These are phyloP conservation scores for Vicia faba DNA, from an alignment of 306 rosid genomes.

Conservation along the genomic window DNA sequence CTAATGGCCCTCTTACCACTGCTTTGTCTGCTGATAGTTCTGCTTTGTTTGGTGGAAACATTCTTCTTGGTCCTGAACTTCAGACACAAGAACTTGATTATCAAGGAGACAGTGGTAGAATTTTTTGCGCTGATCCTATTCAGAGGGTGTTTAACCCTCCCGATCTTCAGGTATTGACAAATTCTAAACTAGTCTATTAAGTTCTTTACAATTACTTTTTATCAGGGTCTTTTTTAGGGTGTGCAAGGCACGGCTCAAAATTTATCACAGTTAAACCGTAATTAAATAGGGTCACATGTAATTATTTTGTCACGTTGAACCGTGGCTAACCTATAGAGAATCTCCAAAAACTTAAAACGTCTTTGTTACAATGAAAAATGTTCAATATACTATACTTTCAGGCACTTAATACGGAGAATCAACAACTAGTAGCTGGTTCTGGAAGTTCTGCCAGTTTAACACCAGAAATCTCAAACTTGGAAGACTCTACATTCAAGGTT, in stretches of 20 bases:
- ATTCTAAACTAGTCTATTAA: slow-evolving; percentile 19
- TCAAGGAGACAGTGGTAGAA: slow-evolving; percentile 76
- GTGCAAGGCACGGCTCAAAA: no score
- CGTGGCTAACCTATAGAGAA: no score
- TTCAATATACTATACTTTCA: slow-evolving; percentile 10
- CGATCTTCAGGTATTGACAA: slow-evolving; percentile 78
- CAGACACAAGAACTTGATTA: slow-evolving; percentile 76
- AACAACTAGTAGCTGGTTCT: slow-evolving; percentile 61
- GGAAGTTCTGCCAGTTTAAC: slow-evolving; percentile 63
- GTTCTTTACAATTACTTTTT: neutral
- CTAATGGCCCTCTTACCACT: slow-evolving; percentile 51
- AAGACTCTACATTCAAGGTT: slow-evolving; percentile 81
- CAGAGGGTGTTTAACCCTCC: slow-evolving; percentile 64
- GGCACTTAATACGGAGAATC: slow-evolving; percentile 71
- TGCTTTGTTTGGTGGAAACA: slow-evolving; percentile 53
- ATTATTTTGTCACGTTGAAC: no score
- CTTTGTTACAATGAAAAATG: no score
- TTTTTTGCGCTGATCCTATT: slow-evolving; percentile 66
- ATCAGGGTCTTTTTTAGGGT: no score
- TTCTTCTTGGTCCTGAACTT: slow-evolving; percentile 68
- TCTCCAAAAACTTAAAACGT: no score
- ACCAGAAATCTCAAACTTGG: slow-evolving; percentile 74
- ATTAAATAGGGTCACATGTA: no score
- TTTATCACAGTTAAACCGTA: no score
- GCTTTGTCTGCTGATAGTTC: slow-evolving; percentile 66